Conservation (phyloP, 257 asterid species). For the Capsicum chinense region DNA sequence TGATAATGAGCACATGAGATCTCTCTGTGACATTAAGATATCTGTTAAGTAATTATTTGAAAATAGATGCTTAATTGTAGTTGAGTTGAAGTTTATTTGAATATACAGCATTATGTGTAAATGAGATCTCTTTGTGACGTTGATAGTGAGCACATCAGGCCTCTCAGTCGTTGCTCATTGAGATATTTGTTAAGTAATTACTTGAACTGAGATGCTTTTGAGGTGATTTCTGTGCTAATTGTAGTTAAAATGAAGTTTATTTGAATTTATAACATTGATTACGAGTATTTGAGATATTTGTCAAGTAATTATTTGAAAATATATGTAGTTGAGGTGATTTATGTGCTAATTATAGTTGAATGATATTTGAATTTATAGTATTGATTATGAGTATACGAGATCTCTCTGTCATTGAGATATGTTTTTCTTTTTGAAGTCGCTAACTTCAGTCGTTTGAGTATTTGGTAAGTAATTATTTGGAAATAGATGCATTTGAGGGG, state of each 20-base stretch:
- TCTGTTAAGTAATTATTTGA: too few relatives aligned
- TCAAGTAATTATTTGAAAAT: neutral
- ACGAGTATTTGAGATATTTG: neutral
- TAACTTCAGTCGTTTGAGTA: too few relatives aligned
- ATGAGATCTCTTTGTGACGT: neutral
- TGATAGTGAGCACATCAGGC: neutral
- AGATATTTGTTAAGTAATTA: neutral
- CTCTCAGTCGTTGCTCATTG: neutral
- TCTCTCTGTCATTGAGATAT: too few relatives aligned
- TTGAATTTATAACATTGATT: slow-evolving; percentile 5
- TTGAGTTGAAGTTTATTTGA: neutral
- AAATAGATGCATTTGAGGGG: neutral
- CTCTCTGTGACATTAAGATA: too few relatives aligned
- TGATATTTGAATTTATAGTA: neutral
- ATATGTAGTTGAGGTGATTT: neutral
- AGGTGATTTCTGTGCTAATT: neutral
- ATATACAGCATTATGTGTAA: neutral
- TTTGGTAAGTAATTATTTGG: too few relatives aligned
- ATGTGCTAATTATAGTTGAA: neutral
- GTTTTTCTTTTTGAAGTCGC: too few relatives aligned
- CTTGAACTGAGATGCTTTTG: neutral
- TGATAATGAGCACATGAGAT: too few relatives aligned
- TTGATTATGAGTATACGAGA: neutral
- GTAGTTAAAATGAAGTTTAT: neutral
- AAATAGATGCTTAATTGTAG: too few relatives aligned